phyloP scores from a whole-genome alignment of 2,329 filamentous ascomycete genomes.

The Pseudopithomyces maydicus region DNA sequence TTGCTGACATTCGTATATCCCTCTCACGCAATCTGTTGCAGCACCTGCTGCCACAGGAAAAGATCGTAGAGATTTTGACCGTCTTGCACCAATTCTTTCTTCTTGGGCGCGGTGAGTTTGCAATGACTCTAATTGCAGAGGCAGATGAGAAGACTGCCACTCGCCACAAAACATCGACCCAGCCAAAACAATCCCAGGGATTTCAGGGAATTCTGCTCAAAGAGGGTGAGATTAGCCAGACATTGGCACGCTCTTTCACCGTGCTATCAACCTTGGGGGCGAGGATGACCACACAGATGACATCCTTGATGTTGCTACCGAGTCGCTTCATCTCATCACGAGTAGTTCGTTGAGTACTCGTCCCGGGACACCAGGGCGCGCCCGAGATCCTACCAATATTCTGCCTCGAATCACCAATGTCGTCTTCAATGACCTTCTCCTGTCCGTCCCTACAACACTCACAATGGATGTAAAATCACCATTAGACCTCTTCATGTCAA shows the following conservation, averaged over 20 bases:
- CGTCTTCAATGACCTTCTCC: slow-evolving; percentile 79
- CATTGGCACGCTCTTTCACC: slow-evolving; percentile 78
- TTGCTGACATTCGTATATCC: slow-evolving; percentile 77
- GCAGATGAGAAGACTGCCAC: slow-evolving; percentile 80
- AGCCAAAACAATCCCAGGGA: slow-evolving; percentile 50
- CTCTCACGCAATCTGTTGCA: slow-evolving; percentile 85
- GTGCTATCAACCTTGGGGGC: slow-evolving; percentile 76
- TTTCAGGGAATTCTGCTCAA: slow-evolving; percentile 73
- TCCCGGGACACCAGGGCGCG: slow-evolving; percentile 48
- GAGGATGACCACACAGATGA: slow-evolving; percentile 78
- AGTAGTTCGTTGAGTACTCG: slow-evolving; percentile 51
- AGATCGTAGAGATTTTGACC: slow-evolving; percentile 76
- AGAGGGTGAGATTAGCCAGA: slow-evolving; percentile 81
- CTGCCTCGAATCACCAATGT: slow-evolving; percentile 47
- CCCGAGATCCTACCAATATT: slow-evolving; percentile 35
- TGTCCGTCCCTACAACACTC: slow-evolving; percentile 75
- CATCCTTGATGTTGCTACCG: slow-evolving; percentile 79
- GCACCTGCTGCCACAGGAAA: slow-evolving; percentile 76
- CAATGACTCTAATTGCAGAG: slow-evolving; percentile 81
- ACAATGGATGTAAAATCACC: slow-evolving; percentile 76
- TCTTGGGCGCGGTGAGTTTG: slow-evolving; percentile 87
- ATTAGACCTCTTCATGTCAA: slow-evolving; percentile 83
- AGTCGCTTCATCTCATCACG: slow-evolving; percentile 71
- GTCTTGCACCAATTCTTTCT: slow-evolving; percentile 87
- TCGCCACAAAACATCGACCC: slow-evolving; percentile 63